Evolutionary conservation across 768 basidiomycete species (phyloP).

Genomic region (Agrocybe chaxingu): DNA sequence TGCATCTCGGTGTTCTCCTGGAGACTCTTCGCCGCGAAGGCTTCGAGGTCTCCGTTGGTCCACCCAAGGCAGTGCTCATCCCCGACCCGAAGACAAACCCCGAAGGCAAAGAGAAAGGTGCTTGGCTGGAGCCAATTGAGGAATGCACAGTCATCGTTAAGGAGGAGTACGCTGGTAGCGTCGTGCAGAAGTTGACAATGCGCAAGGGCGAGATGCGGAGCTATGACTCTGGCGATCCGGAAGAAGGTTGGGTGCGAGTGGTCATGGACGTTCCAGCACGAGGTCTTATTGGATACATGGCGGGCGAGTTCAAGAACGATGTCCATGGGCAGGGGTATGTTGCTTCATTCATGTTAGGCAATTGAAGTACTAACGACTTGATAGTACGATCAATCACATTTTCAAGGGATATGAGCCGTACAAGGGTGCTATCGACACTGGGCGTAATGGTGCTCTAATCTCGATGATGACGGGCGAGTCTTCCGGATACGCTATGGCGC

Average conservation of each 20-base stretch:
- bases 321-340: slow-evolving; percentile 46
- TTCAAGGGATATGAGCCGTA: slow-evolving; percentile 47
- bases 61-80: slow-evolving; percentile 49
- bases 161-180: slow-evolving; percentile 44
- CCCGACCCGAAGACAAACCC: slow-evolving; percentile 33
- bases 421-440: slow-evolving; percentile 43
- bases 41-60: slow-evolving; percentile 43
- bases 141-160: slow-evolving; percentile 41
- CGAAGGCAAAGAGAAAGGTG: slow-evolving; percentile 19
- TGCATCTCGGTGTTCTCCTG: slow-evolving; percentile 49
- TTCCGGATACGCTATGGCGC: slow-evolving; percentile 46
- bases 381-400: slow-evolving; percentile 49
- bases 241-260: slow-evolving; percentile 44
- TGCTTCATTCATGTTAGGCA: not conserved
- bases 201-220: slow-evolving; percentile 45
- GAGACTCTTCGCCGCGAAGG: slow-evolving; percentile 49
- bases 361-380: not conserved
- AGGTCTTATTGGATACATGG: slow-evolving; percentile 50
- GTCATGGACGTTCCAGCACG: slow-evolving; percentile 47
- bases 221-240: slow-evolving; percentile 40
- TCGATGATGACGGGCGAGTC: slow-evolving; percentile 45
- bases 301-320: slow-evolving; percentile 50
- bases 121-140: slow-evolving; percentile 45
- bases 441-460: slow-evolving; percentile 44
- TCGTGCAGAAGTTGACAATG: slow-evolving; percentile 51